Evolutionary conservation across 805 yeast species (phyloP), one percentile per base, ranked within the genome.

Genomic region (Yarrowia osloensis): DNA sequence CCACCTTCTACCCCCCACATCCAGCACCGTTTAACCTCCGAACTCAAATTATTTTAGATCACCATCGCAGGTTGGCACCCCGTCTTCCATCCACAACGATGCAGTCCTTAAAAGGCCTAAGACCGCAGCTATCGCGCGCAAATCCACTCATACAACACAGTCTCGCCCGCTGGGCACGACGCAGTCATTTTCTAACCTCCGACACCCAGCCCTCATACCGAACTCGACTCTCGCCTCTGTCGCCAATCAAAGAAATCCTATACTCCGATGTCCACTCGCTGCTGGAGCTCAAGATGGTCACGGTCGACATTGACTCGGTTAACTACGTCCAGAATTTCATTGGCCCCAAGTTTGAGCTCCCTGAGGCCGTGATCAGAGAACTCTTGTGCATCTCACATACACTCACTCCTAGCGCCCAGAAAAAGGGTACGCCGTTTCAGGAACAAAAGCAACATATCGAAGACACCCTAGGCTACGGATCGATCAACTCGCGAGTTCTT

Each of bases 221-320:
- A 13, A 57, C 63, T 6, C 31, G 63, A 33, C 63, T 57, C 13
- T 57, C 63, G 49, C 63, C 63, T 15, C 40, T 57, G 7, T 33
- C 49, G 4, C 49, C 63, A 2, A 28, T 39, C 49, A 57, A 57
- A 28, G 63, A 57, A 12, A 57, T 57, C 13, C 19, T 57, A 8
- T 57, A 57, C 28, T 40, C 63, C 11, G 63, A 57, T 21, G 49
- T 57, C 8, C 49, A 57, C 19, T 24, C 63, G 17, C 28, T 57
- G 5, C 63, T 57, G 63, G 63, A 39, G 37, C 42, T 57, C 28
- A 57, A 57, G 13, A 57, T 57, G 63, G 44, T 44, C 29, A 44
- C 33, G 3, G 44, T 61, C 19, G 54, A 61, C 54, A 22, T 22
- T 2, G 66, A 61, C 5, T 44, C 66, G 15, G 44, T 61, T 9